Evolutionary conservation across 352 stramenopile species (phyloP), one percentile per base, ranked within the genome.

Genomic region (Globisporangium middletonii): DNA sequence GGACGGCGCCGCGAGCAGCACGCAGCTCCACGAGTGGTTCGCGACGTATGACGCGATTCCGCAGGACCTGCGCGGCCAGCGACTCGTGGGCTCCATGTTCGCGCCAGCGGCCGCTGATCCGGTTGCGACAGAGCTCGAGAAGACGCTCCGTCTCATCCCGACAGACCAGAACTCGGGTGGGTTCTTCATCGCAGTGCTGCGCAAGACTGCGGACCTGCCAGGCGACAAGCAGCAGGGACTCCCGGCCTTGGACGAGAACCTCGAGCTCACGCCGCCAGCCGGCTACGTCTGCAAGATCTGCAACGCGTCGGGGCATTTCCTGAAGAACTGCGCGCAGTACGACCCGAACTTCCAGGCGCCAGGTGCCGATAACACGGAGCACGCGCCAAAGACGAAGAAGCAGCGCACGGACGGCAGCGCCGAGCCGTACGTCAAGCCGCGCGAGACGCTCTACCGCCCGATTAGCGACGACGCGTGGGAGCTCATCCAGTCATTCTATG

Each of bases 161-260:
- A 98, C 98, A 38, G 95, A 99, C 67, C 88, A 99, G 59, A 95
- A 99, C 69, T 98, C 96, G 5, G 97, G 97, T 41, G 97, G 97
- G 4, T 99, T 99, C 69, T 99, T 99, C 69, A 86, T 99, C 44
- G 89, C 92, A n/a, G 82, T 99, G 35, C 79, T 99, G 27, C 68
- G 78, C 42, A 98, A 98, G 57, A 60, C 71, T 37, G 58, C 57
- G 3, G 64, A 92, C 48, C 60, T 92, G 30, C 84, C 84, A 2
- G 76, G 77, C 11, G 69, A 70, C 16, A 64, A 74, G 3, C 79
- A 91, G 57, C 49, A 73, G 52, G 79, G 82, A 26, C 63, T 93
- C 19, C 18, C 63, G 0, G 57, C 65, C 1, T 50, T 75, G 11
- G 68, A 74, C 3, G 77, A 93, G 60, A 67, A 90, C 46, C 12